Percentiles rank a stretch among this genome's conserved stretches.
Evolutionary conservation across 108 stramenopile genomes (phyloP).

Genomic region (Licmophora abbreviata): DNA sequence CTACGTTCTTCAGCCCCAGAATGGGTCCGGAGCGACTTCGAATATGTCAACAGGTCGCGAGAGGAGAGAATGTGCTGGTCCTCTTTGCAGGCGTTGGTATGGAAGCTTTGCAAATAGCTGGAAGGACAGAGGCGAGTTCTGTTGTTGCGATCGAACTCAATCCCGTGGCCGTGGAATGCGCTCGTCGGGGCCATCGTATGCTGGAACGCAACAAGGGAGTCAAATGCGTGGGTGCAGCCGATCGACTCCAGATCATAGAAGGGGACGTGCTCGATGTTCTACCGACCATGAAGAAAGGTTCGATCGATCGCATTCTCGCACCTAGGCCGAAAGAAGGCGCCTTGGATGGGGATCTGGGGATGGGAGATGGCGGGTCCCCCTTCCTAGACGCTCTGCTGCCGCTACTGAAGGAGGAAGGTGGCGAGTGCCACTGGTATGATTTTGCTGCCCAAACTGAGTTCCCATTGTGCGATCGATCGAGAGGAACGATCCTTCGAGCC

Average conservation of each 20-base stretch:
- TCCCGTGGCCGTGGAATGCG: constrained; percentile 60
- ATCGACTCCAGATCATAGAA: constrained; percentile 57
- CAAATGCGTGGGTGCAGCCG: constrained; percentile 59
- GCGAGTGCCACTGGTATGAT: constrained; percentile 83
- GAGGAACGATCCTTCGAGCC: constrained; percentile 31
- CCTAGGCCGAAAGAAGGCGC: constrained; percentile 79
- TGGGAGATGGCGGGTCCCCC: constrained; percentile 53
- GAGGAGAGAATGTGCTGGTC: constrained; percentile 74
- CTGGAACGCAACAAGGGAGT: constrained; percentile 70
- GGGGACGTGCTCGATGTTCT: constrained; percentile 69
- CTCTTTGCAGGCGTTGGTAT: constrained; percentile 81
- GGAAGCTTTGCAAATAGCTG: constrained; percentile 80
- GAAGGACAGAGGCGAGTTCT: constrained; percentile 58
- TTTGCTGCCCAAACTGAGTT: constrained; percentile 77
- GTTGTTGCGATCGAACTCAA: constrained; percentile 71
- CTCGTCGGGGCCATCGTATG: constrained; percentile 52
- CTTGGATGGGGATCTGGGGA: constrained; percentile 71
- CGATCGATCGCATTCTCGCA: constrained; percentile 72
- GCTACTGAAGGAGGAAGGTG: constrained; percentile 47
- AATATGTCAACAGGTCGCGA: constrained; percentile 71
- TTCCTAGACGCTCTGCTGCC: constrained; percentile 60
- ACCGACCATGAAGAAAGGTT: constrained; percentile 25
- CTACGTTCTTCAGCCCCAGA: constrained; percentile 78
- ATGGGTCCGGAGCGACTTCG: constrained; percentile 79
- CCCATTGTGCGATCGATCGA: constrained; percentile 54